Base-by-base conservation (phyloP, 1,284 basidiomycete species). In the Sanghuangporus baumii region DNA sequence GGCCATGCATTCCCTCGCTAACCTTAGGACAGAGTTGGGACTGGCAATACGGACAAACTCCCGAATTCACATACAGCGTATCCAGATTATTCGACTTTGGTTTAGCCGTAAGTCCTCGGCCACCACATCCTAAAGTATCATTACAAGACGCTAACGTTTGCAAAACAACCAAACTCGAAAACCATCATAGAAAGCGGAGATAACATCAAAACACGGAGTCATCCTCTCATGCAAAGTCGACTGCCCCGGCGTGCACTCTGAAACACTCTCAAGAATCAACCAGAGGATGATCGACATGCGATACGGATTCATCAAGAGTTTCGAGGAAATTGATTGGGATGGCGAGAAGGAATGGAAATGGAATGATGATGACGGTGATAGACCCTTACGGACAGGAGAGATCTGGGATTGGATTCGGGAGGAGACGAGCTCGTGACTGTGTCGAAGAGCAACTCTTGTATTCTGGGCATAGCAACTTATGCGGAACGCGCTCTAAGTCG, bases 1-100 rank as follows among this genome's bases (percentile, higher is more conserved):
- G 37, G 23, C 9, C 8, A 55, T 20, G 16, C 46, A 12, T 8
- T 58, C 11, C 20, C 50, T 62, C 62, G 50, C 58, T 38, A 23
- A 6, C 59, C 61, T 4, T 36, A 41, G 57, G 20, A 36, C 61
- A 96, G 91, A 87, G 82, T 46, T 98, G 96, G 97, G 84, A 91
- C 26, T 99, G 96, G 95, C 80, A 85, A 36, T 98, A 87, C 70
- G 96, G 96, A 0, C 93, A 97, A 72, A 97, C 96, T 0, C 96
- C 96, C 59, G 92, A 96, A 71, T 98, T 99, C 72, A 89, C 85
- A 48, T 86, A 87, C 67, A 77, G 75, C 2, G 64, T 89, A 3
- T 65, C 70, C 16, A 73, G 74, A 14, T 65, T 69, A 14, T 91
- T 93, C 67, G 56, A 70, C 5, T 88, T 86, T 86, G 88, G 88